Evolutionary conservation across 805 yeast genomes (phyloP), one percentile per base, ranked within the genome.

Genomic region (Candida xiaguanensis): DNA sequence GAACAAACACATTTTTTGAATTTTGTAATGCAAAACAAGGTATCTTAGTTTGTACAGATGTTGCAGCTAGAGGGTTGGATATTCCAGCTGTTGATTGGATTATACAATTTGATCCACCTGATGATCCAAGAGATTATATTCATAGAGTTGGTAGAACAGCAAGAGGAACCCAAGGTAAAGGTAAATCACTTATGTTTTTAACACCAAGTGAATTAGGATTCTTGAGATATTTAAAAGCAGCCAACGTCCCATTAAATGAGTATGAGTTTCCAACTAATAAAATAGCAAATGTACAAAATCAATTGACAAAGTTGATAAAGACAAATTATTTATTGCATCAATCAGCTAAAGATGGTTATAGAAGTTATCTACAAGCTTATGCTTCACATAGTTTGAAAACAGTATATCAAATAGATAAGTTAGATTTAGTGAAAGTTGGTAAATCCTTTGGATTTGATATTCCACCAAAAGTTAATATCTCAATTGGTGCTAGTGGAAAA

Each of bases 131-230:
- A 69, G 98, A 93, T 67, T 93, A 93, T 63, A 93, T 93, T 51
- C 99, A 93, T 70, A 81, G 99, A 65, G 99, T 93, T 26, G 99
- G 99, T 50, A 83, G 99, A 74, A 93, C 99, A 19, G 99, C 99
- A 26, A 83, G 99, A 72, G 95, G 95, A 48, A 67, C 83, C 16
- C 58, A 77, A 35, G 98, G 96, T 41, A 82, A 82, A 58, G 99
- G 99, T 54, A 86, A 82, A 65, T 87, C 96, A 8, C 72, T 93
- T 46, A 90, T 93, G 98, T 93, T 93, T 63, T 74, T 93, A 60
- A 82, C 91, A 7, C 99, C 99, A 31, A 80, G 78, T 31, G 99
- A 93, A 65, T 75, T 93, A 36, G 99, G 99, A 2, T 93, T 93
- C 70, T 67, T 93, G 59, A 77, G 98, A 55, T 93, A 93, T 61